Evolutionary conservation across 768 basidiomycete genomes (phyloP), one percentile per base, ranked within the genome.

Genomic region (Terana coerulea): DNA sequence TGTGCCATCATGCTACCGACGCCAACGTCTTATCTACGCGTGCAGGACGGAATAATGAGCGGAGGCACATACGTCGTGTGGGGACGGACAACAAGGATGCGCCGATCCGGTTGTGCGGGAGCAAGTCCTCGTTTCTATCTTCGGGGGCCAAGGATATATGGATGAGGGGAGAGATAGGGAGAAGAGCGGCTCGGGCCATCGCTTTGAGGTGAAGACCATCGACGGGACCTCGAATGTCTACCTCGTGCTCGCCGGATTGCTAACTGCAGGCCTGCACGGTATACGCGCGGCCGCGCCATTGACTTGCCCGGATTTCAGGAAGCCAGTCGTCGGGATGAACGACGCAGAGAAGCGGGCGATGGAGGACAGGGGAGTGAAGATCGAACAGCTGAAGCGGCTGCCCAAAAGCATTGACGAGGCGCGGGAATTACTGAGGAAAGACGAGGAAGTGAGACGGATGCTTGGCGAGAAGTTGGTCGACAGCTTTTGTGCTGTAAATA

Each of bases 71-170:
- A 79, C 61, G 75, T 80, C 41, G 72, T 67, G 53, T 89, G 83
- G 81, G 87, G 87, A 74, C 74, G 11, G 83, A 88, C 39, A 86
- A 86, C 65, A 78, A 82, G 45, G 86, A 89, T 61, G 71, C 74
- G 0, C 79, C 84, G 0, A 61, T 89, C 1, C 82, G 87, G 3
- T 67, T 88, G 17, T 73, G 74, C 53, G 82, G 80, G 42, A 5
- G n/a, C n/a, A n/a, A n/a, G n/a, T n/a, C n/a, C n/a, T n/a, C n/a
- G n/a, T n/a, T n/a, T n/a, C n/a, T n/a, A n/a, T n/a, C n/a, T n/a
- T n/a, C n/a, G n/a, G n/a, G n/a, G n/a, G n/a, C n/a, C n/a, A n/a
- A n/a, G n/a, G n/a, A n/a, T n/a, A n/a, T n/a, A n/a, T n/a, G n/a
- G n/a, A n/a, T n/a, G n/a, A n/a, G n/a, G n/a, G n/a, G n/a, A n/a